These are phyloP conservation scores for Ophiorrhiza pumila DNA, from an alignment of 257 asterid genomes.

Conservation along the genomic window DNA sequence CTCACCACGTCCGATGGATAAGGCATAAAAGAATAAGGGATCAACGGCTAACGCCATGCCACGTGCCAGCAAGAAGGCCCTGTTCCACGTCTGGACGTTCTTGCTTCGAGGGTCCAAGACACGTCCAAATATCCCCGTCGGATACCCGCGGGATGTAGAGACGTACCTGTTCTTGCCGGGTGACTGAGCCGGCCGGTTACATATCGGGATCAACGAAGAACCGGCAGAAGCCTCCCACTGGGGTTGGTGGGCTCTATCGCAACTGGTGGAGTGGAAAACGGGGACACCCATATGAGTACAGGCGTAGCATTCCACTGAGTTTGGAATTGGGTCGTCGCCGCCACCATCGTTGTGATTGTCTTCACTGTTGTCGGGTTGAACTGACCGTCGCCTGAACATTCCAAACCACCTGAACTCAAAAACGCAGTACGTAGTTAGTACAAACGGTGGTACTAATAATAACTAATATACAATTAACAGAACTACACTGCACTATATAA, in stretches of 20 bases:
- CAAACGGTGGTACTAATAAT: too few species aligned
- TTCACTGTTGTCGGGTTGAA: constrained; percentile 34
- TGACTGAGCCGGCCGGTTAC: constrained; percentile 34
- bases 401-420: constrained; percentile 63
- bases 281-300: constrained; percentile 88
- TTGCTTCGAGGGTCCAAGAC: constrained; percentile 84
- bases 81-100: constrained; percentile 84
- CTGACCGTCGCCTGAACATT: constrained; percentile 45
- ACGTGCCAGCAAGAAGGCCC: constrained; percentile 80
- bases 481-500: too few species aligned
- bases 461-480: too few species aligned
- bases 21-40: constrained; percentile 79
- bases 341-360: constrained; percentile 32
- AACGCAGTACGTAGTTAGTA: neutral
- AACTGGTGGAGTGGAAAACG: constrained; percentile 90
- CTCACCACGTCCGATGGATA: constrained; percentile 72
- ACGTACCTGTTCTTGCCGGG: constrained; percentile 21
- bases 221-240: constrained; percentile 98
- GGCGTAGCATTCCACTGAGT: constrained; percentile 64
- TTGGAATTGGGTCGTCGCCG: constrained; percentile 26
- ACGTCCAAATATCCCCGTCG: constrained; percentile 32
- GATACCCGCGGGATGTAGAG: neutral
- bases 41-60: constrained; percentile 91
- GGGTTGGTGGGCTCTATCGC: constrained; percentile 77
- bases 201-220: constrained; percentile 67